Percentiles rank a stretch among this genome's conserved stretches.
phyloP scores from a whole-genome alignment of 495 filamentous ascomycete species.

The Hypoxylon subgilvum region DNA sequence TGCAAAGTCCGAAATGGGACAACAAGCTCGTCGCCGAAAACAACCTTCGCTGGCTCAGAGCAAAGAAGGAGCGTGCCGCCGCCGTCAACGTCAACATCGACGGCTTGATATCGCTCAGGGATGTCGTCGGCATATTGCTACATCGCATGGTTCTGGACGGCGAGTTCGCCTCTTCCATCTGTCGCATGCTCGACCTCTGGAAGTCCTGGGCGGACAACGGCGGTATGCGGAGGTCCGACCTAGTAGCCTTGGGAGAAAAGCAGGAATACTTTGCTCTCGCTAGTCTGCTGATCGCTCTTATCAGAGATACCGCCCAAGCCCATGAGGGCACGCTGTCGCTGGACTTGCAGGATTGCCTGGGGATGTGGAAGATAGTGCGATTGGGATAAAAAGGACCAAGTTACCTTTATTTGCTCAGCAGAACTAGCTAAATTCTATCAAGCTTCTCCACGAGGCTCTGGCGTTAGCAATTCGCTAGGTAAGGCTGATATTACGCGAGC shows the following conservation, averaged over 20 bases:
- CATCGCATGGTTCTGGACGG: slow-evolving; percentile 62
- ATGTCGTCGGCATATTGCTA: slow-evolving; percentile 57
- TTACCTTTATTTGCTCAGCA: no score
- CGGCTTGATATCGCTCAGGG: slow-evolving; percentile 38
- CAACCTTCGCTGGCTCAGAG: slow-evolving; percentile 53
- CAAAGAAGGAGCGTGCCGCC: slow-evolving; percentile 23
- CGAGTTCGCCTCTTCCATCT: slow-evolving; percentile 50
- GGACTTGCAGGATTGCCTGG: slow-evolving; percentile 67
- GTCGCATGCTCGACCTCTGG: slow-evolving; percentile 61
- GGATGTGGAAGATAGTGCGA: slow-evolving; percentile 63
- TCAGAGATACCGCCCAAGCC: slow-evolving; percentile 55
- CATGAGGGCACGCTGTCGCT: slow-evolving; percentile 59
- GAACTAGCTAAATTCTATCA: no score
- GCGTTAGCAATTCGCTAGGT: no score
- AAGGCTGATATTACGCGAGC: no score
- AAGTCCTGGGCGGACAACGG: slow-evolving; percentile 63
- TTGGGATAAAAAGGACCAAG: slow-evolving; percentile 52
- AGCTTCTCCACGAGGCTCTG: no score
- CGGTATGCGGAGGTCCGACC: slow-evolving; percentile 62
- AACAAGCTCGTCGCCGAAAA: slow-evolving; percentile 57
- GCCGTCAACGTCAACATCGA: slow-evolving; percentile 4
- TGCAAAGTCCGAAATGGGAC: slow-evolving; percentile 63
- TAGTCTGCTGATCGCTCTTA: slow-evolving; percentile 56
- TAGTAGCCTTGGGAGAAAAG: slow-evolving; percentile 50
- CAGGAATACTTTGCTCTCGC: slow-evolving; percentile 58